Evolutionary conservation across 192 early-diverging fungal genomes (phyloP), one percentile per base, ranked within the genome.

Genomic region (Backusella westeae): DNA sequence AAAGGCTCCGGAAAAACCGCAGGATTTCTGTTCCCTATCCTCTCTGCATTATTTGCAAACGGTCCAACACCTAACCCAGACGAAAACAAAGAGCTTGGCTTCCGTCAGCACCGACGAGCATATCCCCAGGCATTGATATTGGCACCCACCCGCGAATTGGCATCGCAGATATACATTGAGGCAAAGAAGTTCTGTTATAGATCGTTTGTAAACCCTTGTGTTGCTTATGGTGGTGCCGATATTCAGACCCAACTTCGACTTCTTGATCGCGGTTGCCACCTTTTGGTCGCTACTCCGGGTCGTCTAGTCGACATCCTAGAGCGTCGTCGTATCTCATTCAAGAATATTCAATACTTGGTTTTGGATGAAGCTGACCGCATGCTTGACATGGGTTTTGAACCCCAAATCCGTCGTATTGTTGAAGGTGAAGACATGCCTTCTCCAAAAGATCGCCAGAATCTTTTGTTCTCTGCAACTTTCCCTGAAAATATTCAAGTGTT

Each of bases 361-460:
- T 87, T 99, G 75, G 97, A 99, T 88, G 97, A 99, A 83, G 97
- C 97, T 14, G 97, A 99, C 83, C 92, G 96, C 59, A 98, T 98
- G 97, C 85, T 99, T 77, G 97, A 99, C 79, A 98, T 99, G 97
- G 97, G 97, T 71, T 98, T 98, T 81, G 97, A 99, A 84, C 95
- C 95, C 56, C 97, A 99, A 84, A 96, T 99, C 81, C 92, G 97
- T 73, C 94, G 94, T 80, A 98, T 99, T 79, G 96, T 99, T 10
- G 95, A 97, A 68, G 68, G 73, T 21, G 95, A 96, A 85, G 97
- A 97, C 82, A 90, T 96, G 6, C 97, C 96, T 39, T 35, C 36
- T 66, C 41, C 72, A 29, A n/a, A 29, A 15, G 95, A 98, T 76
- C 90, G 98, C 56, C 98, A 99, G 81, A 99, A 96, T 17, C 91